Evolutionary conservation across 2,329 filamentous ascomycete genomes (phyloP), one percentile per base, ranked within the genome.

Genomic region (Sporothrix variecibatus): DNA sequence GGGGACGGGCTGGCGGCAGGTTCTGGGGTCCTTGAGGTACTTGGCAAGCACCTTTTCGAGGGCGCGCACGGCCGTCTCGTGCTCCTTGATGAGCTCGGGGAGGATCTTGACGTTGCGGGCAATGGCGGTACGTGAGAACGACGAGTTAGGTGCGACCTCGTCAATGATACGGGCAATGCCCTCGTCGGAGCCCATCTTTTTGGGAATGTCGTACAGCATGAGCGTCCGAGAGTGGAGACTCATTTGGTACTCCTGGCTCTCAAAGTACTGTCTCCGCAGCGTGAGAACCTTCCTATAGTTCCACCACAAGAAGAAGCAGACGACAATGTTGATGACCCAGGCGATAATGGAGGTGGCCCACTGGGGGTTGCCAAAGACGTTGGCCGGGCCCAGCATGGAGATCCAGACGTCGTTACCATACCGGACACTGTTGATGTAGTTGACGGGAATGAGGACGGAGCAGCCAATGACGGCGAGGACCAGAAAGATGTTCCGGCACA

Each of bases 101-200:
- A 99, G 86, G 53, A 95, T 91, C 81, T 95, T 97, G 76, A 98
- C 94, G 78, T 98, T 98, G 76, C 96, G 90, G 31, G 94, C 95
- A 78, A 98, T 92, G 12, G 93, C 92, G 26, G 92, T 94, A 76
- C 93, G 88, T 2, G 94, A 93, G 73, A 94, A 90, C 12, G 92
- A 93, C 12, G 93, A 92, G 31, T 91, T 93, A 0, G 93, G 93
- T 34, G 92, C 93, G 53, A 96, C 88, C 75, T 91, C 86, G 76
- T 98, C 94, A 38, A 94, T 93, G 74, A 99, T 88, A 75, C 92
- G 89, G 43, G 94, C 88, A 73, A 99, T 91, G 26, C 95, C 96
- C 81, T 98, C 95, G 78, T 98, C 95, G 0, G 91, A 93, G 74
- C 92, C 88, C 64, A 89, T 87, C n/a, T 90, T 87, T 75, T 90